Evolutionary conservation across 139 green algal species (phyloP), one percentile per base, ranked within the genome.

Genomic region (Micractinium conductrix): DNA sequence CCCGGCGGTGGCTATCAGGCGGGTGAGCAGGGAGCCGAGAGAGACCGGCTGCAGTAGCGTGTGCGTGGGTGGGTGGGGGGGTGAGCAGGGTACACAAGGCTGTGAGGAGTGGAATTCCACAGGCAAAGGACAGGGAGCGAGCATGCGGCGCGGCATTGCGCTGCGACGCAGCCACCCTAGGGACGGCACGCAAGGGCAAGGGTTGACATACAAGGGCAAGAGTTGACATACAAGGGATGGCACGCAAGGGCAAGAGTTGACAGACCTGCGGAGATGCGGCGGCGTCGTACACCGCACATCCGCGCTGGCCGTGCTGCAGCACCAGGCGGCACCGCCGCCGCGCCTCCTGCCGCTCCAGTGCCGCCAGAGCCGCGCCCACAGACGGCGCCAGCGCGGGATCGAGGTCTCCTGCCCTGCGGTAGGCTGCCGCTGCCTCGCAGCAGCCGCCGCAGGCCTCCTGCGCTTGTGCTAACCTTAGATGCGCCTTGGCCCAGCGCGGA

Each of bases 401-500:
- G 5, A 85, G 80, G 28, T 85, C 80, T 5, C 16, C 60, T 22
- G 80, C 80, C 17, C 80, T 65, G 12, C 50, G 80, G 65, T 48
- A 85, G 26, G 35, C 55, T 14, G 42, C 65, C 6, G n/a, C 68
- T 8, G 80, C 58, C 35, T 42, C 40, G 17, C n/a, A 28, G 1
- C 30, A 10, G 3, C 30, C 26, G 53, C 30, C 42, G 50, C 71
- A 55, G 30, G 42, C 38, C 28, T 85, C 65, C 38, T 48, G 33
- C 1, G 74, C 37, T 35, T 80, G 74, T 50, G 45, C 22, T 17
- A 71, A 12, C 37, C 80, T 37, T 16, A 85, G 80, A 5, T 79
- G 80, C 4, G 80, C 80, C 53, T 85, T 85, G 50, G 28, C 60
- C 80, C 80, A 85, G 33, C 80, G 50, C 2, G 80, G 80, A 26